Percentiles rank a stretch among this genome's conserved stretches.
These are phyloP conservation scores for Nemania sp. DNA, from an alignment of 2,329 filamentous ascomycete genomes.

Conservation along the genomic window DNA sequence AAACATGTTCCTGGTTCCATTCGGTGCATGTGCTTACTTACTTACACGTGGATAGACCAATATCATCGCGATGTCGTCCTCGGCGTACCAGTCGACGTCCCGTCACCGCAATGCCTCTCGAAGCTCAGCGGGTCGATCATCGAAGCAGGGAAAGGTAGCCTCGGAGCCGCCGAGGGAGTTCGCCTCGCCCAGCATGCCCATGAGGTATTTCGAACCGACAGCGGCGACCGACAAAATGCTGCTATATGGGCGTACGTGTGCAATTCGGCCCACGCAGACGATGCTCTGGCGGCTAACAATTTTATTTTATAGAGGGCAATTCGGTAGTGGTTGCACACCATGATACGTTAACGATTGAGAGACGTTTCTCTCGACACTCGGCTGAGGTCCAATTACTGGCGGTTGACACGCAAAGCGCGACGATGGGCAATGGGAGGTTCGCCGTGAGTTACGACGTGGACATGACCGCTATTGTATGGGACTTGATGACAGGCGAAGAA, in stretches of 20 bases:
- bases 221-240: slow-evolving; percentile 91
- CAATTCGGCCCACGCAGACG: not conserved
- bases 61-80: slow-evolving; percentile 60
- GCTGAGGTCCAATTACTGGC: slow-evolving; percentile 83
- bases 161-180: slow-evolving; percentile 57
- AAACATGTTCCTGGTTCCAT: slow-evolving; percentile 9
- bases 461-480: slow-evolving; percentile 95
- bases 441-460: slow-evolving; percentile 93
- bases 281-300: slow-evolving; percentile 36
- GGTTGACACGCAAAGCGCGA: slow-evolving; percentile 89
- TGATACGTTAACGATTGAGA: slow-evolving; percentile 87
- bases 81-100: slow-evolving; percentile 51
- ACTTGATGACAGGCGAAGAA: slow-evolving; percentile 88
- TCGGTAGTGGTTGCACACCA: slow-evolving; percentile 88
- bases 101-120: slow-evolving; percentile 64
- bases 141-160: slow-evolving; percentile 48
- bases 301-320: slow-evolving; percentile 60
- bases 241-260: slow-evolving; percentile 68
- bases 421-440: slow-evolving; percentile 79
- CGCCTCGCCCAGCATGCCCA: slow-evolving; percentile 52
- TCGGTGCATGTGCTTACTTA: slow-evolving; percentile 34
- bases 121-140: slow-evolving; percentile 58
- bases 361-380: slow-evolving; percentile 80
- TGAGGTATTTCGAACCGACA: slow-evolving; percentile 77
- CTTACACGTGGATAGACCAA: slow-evolving; percentile 40